Percentiles rank a stretch among this genome's conserved stretches.
These are phyloP conservation scores for Sanghuangporus baumii DNA, from an alignment of 1,284 basidiomycete genomes.

Conservation along the genomic window DNA sequence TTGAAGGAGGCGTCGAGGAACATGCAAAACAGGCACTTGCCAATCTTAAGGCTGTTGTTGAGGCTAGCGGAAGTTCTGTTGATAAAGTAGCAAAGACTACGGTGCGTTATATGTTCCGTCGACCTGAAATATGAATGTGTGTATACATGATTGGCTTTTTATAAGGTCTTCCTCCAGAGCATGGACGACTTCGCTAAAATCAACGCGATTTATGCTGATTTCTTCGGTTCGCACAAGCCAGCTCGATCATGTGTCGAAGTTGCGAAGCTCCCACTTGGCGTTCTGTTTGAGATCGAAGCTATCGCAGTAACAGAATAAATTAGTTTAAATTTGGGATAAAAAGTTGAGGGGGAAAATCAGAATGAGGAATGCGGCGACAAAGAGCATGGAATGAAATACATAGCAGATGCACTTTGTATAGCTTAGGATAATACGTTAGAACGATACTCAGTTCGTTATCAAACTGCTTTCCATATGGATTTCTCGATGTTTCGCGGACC, in stretches of 20 bases:
- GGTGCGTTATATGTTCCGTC: constrained; percentile 35
- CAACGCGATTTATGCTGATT: constrained; percentile 73
- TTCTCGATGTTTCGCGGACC: neutral
- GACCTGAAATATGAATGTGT: neutral
- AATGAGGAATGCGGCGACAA: neutral
- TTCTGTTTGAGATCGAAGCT: constrained; percentile 89
- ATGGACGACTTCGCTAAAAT: constrained; percentile 89
- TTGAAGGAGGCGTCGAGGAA: constrained; percentile 74
- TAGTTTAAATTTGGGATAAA: neutral
- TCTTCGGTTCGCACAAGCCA: constrained; percentile 90
- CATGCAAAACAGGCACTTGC: constrained; percentile 84
- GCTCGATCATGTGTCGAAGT: constrained; percentile 89
- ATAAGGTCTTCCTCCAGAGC: constrained; percentile 83
- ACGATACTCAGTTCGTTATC: neutral
- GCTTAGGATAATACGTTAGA: neutral
- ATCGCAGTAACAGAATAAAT: constrained; percentile 43
- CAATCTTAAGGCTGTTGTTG: constrained; percentile 82
- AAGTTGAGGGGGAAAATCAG: neutral
- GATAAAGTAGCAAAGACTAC: constrained; percentile 84
- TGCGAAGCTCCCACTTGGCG: constrained; percentile 70
- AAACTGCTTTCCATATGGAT: neutral
- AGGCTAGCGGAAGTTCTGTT: constrained; percentile 74
- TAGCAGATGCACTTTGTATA: neutral
- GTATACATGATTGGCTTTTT: neutral
- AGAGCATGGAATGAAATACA: no score